These are phyloP conservation scores for Stachybotrys elegans DNA, from an alignment of 2,329 filamentous ascomycete species.

Conservation along the genomic window DNA sequence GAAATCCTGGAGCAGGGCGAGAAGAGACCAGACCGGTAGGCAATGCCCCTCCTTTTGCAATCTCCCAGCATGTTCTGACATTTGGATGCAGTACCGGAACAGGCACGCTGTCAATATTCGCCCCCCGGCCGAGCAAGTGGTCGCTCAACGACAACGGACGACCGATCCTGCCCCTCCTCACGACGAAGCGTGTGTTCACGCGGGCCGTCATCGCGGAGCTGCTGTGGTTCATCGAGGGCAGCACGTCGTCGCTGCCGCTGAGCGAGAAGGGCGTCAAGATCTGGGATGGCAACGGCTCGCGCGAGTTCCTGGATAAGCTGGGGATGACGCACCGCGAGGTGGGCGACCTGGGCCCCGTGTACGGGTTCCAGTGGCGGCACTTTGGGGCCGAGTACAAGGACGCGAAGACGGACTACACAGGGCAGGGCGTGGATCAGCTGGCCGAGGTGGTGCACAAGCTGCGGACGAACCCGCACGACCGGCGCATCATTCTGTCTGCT, in stretches of 20 bases:
- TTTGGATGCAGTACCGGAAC: constrained; percentile 68
- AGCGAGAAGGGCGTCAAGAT: constrained; percentile 84
- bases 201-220: constrained; percentile 88
- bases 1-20: constrained; percentile 81
- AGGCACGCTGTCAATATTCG: constrained; percentile 85
- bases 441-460: constrained; percentile 87
- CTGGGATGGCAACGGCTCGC: constrained; percentile 95
- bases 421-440: constrained; percentile 88
- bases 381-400: constrained; percentile 90
- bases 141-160: constrained; percentile 58
- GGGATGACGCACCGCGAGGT: constrained; percentile 76
- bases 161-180: constrained; percentile 83
- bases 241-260: constrained; percentile 73
- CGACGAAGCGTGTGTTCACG: constrained; percentile 93
- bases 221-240: constrained; percentile 89
- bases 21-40: constrained; percentile 77
- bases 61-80: background rate
- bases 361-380: constrained; percentile 98
- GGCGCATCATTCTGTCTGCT: constrained; percentile 82
- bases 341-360: constrained; percentile 91
- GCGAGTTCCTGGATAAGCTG: constrained; percentile 81
- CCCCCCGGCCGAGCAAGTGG: constrained; percentile 82
- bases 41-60: background rate
- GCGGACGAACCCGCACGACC: constrained; percentile 76
- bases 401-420: constrained; percentile 73